A percentile compares a stretch with the other conserved stretches of the same genome.
Evolutionary conservation across 345 rosid species (phyloP).

Genomic region (Viola odorata): DNA sequence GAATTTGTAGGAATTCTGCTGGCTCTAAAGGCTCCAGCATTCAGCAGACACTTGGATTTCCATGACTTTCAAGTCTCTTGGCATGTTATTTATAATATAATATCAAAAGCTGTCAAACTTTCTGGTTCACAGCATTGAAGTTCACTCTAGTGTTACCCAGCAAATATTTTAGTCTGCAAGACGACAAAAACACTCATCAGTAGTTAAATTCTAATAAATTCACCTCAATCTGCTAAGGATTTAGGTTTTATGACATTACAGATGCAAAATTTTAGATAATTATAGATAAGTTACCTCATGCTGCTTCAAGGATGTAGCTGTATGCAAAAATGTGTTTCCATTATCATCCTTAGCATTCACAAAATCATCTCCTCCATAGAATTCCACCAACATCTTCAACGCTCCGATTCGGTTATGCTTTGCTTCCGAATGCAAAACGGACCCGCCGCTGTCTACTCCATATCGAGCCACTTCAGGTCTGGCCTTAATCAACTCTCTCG

Average conservation of each 20-base stretch:
- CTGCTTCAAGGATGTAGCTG: background rate
- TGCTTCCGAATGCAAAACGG: background rate
- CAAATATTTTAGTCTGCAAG: constrained; percentile 3
- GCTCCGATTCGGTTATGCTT: background rate
- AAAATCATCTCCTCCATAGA: background rate
- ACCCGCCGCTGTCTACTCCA: background rate
- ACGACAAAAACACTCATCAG: background rate
- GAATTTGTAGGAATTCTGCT: background rate
- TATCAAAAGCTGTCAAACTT: background rate
- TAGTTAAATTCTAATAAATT: background rate
- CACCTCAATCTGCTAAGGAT: too few relatives aligned
- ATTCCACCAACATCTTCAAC: background rate
- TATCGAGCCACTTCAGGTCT: background rate
- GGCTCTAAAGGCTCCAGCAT: background rate
- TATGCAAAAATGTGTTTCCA: background rate
- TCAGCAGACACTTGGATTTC: background rate
- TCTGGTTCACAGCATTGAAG: background rate
- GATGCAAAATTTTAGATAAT: background rate
- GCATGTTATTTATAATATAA: constrained; percentile 1
- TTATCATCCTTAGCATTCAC: background rate
- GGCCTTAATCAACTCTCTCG: background rate
- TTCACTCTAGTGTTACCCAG: background rate
- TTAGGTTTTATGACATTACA: too few relatives aligned
- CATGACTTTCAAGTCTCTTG: background rate
- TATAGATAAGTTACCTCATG: background rate